Percentiles rank a stretch among this genome's conserved stretches.
phyloP scores from a whole-genome alignment of 345 rosid genomes.

The Sonneratia alba region DNA sequence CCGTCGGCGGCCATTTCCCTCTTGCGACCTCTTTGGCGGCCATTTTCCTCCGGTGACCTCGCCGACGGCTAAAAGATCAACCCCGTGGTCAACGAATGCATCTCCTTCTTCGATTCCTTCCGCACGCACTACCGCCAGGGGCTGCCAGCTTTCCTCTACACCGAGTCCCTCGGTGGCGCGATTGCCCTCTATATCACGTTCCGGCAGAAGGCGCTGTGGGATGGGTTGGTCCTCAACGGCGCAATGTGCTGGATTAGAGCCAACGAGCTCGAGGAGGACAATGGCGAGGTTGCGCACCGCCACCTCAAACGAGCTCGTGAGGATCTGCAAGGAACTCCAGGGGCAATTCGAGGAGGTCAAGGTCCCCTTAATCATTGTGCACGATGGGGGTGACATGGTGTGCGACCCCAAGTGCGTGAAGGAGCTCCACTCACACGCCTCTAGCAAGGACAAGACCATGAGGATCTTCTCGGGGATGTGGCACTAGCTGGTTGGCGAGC shows the following conservation, averaged over 20 bases:
- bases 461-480: conserved; percentile 68
- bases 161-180: conserved; percentile 92
- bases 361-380: conserved; percentile 63
- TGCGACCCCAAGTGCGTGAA: conserved; percentile 69
- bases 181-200: conserved; percentile 71
- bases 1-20: too few relatives aligned
- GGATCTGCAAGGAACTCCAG: conserved; percentile 68
- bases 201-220: conserved; percentile 62
- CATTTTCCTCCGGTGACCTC: too few relatives aligned
- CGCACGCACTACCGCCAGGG: conserved; percentile 40
- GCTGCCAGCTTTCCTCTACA: conserved; percentile 53
- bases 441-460: conserved; percentile 59
- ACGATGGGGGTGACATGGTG: conserved; percentile 71
- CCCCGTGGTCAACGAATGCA: conserved; percentile 74
- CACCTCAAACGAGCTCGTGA: conserved; percentile 67
- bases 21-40: too few relatives aligned
- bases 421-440: conserved; percentile 59
- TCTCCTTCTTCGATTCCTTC: conserved; percentile 49
- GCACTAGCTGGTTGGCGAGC: conserved; percentile 86
- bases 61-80: conserved; percentile 12
- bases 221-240: conserved; percentile 71
- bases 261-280: conserved; percentile 63
- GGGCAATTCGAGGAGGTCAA: conserved; percentile 74
- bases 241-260: conserved; percentile 93
- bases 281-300: conserved; percentile 67